phyloP scores from a whole-genome alignment of 768 basidiomycete species.

The Punctularia strigosozonata region DNA sequence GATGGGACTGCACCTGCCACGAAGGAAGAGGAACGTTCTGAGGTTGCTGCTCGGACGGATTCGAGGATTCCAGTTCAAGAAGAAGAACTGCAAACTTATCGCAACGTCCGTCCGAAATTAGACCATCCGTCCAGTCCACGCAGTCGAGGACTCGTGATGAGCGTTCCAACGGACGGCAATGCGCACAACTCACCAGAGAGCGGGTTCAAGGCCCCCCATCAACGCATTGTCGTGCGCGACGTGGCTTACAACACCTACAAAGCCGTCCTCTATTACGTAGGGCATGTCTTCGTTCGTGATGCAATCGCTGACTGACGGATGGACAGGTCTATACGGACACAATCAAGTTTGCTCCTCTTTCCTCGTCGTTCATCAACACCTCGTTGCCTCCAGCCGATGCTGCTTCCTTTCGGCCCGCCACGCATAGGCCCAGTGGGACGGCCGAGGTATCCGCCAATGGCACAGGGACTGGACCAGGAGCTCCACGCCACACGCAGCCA shows the following conservation, averaged over 20 bases:
- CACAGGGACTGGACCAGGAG: too few species aligned
- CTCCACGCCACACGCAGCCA: too few species aligned
- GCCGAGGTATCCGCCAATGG: too few species aligned
- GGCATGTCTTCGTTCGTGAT: neutral
- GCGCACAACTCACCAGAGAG: neutral
- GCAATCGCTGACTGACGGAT: neutral
- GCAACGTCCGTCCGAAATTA: conserved; percentile 21
- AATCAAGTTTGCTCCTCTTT: conserved; percentile 74
- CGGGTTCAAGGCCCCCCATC: conserved; percentile 1
- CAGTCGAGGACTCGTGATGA: conserved; percentile 7
- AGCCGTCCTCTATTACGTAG: conserved; percentile 68
- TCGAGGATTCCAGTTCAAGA: too few species aligned
- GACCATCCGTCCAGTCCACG: conserved; percentile 30
- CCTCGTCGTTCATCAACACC: conserved; percentile 45
- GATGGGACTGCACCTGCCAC: too few species aligned
- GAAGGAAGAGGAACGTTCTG: too few species aligned
- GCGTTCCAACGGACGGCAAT: neutral
- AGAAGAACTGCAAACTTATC: neutral
- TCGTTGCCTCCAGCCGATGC: conserved; percentile 10
- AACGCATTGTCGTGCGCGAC: conserved; percentile 39
- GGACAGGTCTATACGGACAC: conserved; percentile 73
- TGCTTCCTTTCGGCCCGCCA: neutral
- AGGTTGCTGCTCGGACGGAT: too few species aligned
- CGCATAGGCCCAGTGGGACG: too few species aligned
- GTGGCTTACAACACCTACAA: conserved; percentile 53